Base-by-base conservation (phyloP, 768 basidiomycete genomes). In the Pluteus cervinus region DNA sequence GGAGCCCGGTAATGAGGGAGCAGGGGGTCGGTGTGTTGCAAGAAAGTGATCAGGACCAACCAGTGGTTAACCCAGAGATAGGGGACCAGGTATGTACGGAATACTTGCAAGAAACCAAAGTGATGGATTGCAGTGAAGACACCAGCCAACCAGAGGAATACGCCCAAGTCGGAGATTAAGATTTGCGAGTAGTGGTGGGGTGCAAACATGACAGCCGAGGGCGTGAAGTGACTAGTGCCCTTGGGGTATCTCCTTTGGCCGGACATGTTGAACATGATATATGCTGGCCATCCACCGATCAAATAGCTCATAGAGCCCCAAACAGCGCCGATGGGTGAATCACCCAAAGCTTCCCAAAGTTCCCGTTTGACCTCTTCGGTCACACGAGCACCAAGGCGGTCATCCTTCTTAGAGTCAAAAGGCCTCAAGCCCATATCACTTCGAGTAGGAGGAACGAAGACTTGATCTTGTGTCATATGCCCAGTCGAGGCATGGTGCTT, bases 1-100 rank as follows among this genome's bases (percentile, higher is more conserved):
- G 76, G 55, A 10, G 81, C 76, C 46, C 87, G 86, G 73, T 96
- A 97, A 65, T 97, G 94, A 33, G 93, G 93, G 29, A 98, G 76
- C 31, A 85, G 60, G 14, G 93, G 90, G 64, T 97, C 94, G 51
- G 94, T 97, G 70, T 99, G 94, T 67, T 99, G 94, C 35, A 97
- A 72, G 84, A 90, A 97, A 14, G 92, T 96, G 68, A 97, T 96
- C 51, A 91, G 53, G 40, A 97, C 89, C 37, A 97, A 74, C 92
- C 92, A 96, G 71, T 91, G 88, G 70, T 89, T 89, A 37, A 84
- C 79, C 85, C 86, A 90, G 43, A 98, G 71, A 66, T 97, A 98
- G 36, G 93, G 91, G 12, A 87, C 71, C 38, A 87, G 57, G 60
- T 97, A 99, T 46, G 85, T 62, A 45, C 76, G 72, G 64, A 87